Conservation (phyloP, 345 rosid species). For the Salix exigua region DNA sequence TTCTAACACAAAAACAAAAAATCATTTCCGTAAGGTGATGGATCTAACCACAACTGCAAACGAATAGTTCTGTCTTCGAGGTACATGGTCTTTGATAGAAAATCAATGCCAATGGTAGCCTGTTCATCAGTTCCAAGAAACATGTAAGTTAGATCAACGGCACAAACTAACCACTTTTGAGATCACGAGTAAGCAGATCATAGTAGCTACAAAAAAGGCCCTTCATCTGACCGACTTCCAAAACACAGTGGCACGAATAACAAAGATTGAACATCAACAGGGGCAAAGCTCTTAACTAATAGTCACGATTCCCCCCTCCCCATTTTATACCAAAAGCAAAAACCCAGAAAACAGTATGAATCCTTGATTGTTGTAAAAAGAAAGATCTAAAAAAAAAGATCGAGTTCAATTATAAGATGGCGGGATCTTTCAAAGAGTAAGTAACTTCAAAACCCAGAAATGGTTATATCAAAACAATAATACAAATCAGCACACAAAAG, state of each 20-base stretch:
- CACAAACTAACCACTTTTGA: not conserved
- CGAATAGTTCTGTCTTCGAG: slow-evolving; percentile 25
- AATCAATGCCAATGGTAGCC: slow-evolving; percentile 24
- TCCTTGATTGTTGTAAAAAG: not conserved
- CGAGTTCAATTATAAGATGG: not conserved
- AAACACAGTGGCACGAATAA: too few species aligned
- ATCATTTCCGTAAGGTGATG: not conserved
- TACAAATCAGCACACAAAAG: not conserved
- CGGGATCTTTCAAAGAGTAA: not conserved
- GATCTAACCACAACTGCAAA: slow-evolving; percentile 22
- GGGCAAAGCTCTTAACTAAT: not conserved
- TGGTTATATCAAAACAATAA: not conserved
- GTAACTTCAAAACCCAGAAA: not conserved
- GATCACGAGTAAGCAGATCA: not conserved
- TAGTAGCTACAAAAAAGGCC: not conserved
- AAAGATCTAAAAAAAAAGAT: not conserved
- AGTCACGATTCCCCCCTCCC: not conserved
- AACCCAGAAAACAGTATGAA: not conserved
- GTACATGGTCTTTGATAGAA: slow-evolving; percentile 24
- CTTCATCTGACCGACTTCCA: not conserved
- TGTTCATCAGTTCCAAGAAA: slow-evolving; percentile 5
- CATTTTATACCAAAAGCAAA: not conserved
- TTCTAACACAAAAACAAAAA: not conserved
- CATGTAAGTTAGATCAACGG: not conserved
- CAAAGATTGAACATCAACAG: not conserved